A percentile compares a stretch with the other conserved stretches of the same genome.
Evolutionary conservation across 2,329 filamentous ascomycete species (phyloP).

Genomic region (Hymenoscyphus repandus): DNA sequence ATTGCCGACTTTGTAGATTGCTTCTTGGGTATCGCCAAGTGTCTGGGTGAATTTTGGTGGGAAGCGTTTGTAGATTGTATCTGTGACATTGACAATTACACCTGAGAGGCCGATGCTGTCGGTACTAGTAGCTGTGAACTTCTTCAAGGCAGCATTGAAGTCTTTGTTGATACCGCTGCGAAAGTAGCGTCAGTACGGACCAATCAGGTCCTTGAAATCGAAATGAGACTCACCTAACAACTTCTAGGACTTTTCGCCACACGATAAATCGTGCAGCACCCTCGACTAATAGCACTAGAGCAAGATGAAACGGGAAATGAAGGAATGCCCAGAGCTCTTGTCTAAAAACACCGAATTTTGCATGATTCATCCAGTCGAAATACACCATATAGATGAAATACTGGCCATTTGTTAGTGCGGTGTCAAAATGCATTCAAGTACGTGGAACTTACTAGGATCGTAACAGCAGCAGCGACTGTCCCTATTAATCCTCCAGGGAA

Average conservation of each 20-base stretch:
- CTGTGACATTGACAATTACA: constrained; percentile 6
- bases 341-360: constrained; percentile 18
- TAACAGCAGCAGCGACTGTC: constrained; percentile 13
- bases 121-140: neutral
- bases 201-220: too few species aligned
- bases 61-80: constrained; percentile 11
- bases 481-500: constrained; percentile 12
- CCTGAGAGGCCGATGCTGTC: neutral
- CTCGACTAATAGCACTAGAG: constrained; percentile 51
- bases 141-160: neutral
- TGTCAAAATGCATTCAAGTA: too few species aligned
- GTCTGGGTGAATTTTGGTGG: constrained; percentile 9
- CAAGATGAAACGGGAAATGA: constrained; percentile 53
- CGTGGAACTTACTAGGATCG: constrained; percentile 11
- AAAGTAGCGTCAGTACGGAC: too few species aligned
- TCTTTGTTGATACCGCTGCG: constrained; percentile 1
- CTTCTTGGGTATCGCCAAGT: constrained; percentile 4
- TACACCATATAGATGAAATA: constrained; percentile 27
- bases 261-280: constrained; percentile 31
- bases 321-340: constrained; percentile 37
- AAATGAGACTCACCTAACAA: constrained; percentile 10
- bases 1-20: constrained; percentile 11
- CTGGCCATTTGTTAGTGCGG: too few species aligned
- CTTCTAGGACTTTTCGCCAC: constrained; percentile 22
- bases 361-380: constrained; percentile 19